phyloP scores from a whole-genome alignment of 257 asterid species.

The Rauvolfia tetraphylla region DNA sequence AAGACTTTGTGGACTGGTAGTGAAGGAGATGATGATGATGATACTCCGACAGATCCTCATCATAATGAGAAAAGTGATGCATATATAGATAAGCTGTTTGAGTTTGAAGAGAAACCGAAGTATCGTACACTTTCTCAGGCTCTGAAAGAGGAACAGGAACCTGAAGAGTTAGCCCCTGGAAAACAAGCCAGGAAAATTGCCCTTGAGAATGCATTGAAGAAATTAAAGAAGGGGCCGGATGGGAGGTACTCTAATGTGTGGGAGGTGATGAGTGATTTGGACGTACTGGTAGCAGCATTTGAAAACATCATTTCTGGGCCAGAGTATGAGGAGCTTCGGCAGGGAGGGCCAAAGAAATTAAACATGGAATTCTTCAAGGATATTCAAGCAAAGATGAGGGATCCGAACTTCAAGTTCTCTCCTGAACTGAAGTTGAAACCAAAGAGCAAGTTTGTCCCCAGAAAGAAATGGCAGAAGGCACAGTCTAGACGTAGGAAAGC shows the following conservation, averaged over 20 bases:
- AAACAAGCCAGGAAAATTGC: conserved; percentile 83
- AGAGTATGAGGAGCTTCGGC: conserved; percentile 82
- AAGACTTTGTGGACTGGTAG: conserved; percentile 84
- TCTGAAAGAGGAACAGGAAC: conserved; percentile 72
- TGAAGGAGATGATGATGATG: conserved; percentile 74
- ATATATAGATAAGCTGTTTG: conserved; percentile 64
- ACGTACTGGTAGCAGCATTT: conserved; percentile 79
- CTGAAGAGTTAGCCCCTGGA: conserved; percentile 82
- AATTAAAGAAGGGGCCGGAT: conserved; percentile 85
- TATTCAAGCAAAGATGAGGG: conserved; percentile 89
- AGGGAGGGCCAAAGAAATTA: conserved; percentile 82
- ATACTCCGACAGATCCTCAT: conserved; percentile 64
- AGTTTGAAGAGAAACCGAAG: conserved; percentile 79
- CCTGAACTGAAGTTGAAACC: conserved; percentile 87
- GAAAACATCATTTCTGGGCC: conserved; percentile 91
- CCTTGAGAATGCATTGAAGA: conserved; percentile 83
- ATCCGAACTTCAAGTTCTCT: conserved; percentile 78
- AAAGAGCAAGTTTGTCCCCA: conserved; percentile 68
- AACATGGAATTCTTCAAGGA: conserved; percentile 85
- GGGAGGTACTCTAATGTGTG: conserved; percentile 86
- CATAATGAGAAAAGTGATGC: conserved; percentile 76
- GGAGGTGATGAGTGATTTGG: conserved; percentile 97
- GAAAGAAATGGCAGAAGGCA: conserved; percentile 83
- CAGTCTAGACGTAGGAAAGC: conserved; percentile 85
- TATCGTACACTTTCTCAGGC: conserved; percentile 67